Evolutionary conservation across 768 basidiomycete species (phyloP).

Genomic region (Psilocybe sp.): DNA sequence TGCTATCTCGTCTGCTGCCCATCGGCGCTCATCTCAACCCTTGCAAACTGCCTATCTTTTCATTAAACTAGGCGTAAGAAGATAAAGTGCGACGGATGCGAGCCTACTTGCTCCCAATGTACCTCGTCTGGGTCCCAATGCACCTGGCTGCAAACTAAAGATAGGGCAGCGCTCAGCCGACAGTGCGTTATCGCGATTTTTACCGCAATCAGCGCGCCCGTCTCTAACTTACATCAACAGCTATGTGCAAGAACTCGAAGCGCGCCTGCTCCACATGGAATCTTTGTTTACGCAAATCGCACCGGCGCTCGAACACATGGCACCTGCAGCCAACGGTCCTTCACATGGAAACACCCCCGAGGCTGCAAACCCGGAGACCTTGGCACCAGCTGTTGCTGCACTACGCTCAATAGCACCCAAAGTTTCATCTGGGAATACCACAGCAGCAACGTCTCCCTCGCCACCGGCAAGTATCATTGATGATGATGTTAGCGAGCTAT

Average conservation of each 20-base stretch:
- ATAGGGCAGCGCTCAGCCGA: slow-evolving; percentile 84
- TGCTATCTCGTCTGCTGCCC: slow-evolving; percentile 11
- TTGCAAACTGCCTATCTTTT: slow-evolving; percentile 11
- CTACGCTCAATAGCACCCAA: slow-evolving; percentile 35
- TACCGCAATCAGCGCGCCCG: slow-evolving; percentile 1
- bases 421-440: slow-evolving; percentile 27
- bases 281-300: slow-evolving; percentile 80
- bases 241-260: slow-evolving; percentile 91
- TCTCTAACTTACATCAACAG: slow-evolving; percentile 33
- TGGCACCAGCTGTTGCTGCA: slow-evolving; percentile 30
- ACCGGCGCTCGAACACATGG: slow-evolving; percentile 70
- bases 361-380: slow-evolving; percentile 31
- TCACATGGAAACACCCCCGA: slow-evolving; percentile 28
- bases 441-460: slow-evolving; percentile 35
- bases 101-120: slow-evolving; percentile 86
- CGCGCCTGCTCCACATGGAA: slow-evolving; percentile 85
- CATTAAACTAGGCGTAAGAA: slow-evolving; percentile 69
- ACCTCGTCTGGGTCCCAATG: slow-evolving; percentile 70
- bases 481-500: slow-evolving; percentile 80
- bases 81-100: slow-evolving; percentile 89
- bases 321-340: slow-evolving; percentile 47
- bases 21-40: slow-evolving; percentile 16
- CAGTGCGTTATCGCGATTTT: slow-evolving; percentile 54
- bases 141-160: slow-evolving; percentile 90
- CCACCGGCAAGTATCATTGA: slow-evolving; percentile 43